phyloP scores from a whole-genome alignment of 805 yeast genomes.

The Saccharomycopsis sp. region DNA sequence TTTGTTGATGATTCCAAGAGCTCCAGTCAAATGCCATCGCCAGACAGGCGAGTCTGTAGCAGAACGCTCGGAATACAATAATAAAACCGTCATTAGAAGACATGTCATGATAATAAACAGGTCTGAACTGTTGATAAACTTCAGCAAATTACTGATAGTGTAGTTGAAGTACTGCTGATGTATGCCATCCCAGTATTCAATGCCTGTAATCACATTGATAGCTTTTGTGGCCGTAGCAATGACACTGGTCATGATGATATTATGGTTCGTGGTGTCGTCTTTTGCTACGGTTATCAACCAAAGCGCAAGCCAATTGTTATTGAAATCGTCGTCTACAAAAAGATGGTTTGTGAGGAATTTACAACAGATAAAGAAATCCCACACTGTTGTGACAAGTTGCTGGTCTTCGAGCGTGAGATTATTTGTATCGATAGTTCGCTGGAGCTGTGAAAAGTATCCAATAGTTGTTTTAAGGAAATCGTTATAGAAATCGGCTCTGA shows the following conservation, averaged over 20 bases:
- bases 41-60: not conserved
- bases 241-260: slow-evolving; percentile 8
- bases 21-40: not conserved
- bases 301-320: not conserved
- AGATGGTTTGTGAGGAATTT: slow-evolving; percentile 13
- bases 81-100: not conserved
- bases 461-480: not conserved
- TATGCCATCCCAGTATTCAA: slow-evolving; percentile 9
- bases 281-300: slow-evolving; percentile 5
- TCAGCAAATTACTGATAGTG: not conserved
- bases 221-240: slow-evolving; percentile 12
- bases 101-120: not conserved
- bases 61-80: slow-evolving; percentile 1
- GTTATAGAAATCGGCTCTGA: slow-evolving; percentile 6
- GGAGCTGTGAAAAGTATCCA: slow-evolving; percentile 3
- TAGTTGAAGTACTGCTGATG: not conserved
- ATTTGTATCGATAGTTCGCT: slow-evolving; percentile 6
- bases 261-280: not conserved
- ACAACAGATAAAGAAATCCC: slow-evolving; percentile 6
- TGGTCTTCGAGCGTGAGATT: slow-evolving; percentile 7
- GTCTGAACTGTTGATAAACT: not conserved
- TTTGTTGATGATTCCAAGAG: not conserved
- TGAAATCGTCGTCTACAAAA: slow-evolving; percentile 15
- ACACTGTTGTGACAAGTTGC: slow-evolving; percentile 4
- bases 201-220: slow-evolving; percentile 7